Conservation (phyloP, 23 red algal genomes). For the Pyropia haitanensis region DNA sequence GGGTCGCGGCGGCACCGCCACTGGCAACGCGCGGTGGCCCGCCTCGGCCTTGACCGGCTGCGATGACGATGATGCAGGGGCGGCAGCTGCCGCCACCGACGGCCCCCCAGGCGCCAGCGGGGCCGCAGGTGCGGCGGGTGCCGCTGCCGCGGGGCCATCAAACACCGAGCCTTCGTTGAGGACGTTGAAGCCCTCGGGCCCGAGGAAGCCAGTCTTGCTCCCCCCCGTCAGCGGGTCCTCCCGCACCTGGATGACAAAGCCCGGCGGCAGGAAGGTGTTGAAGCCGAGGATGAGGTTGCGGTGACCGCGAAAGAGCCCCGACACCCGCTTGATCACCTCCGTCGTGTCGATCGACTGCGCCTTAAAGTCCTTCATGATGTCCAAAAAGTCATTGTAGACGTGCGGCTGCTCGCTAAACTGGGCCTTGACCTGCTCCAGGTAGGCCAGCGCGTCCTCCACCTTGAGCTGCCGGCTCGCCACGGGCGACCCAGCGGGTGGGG, state of each 20-base stretch:
- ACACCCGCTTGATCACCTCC: slow-evolving; percentile 82
- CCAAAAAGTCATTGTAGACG: slow-evolving; percentile 94
- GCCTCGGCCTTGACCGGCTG: not conserved
- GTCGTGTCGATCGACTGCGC: slow-evolving; percentile 89
- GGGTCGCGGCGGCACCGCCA: slow-evolving; percentile 12
- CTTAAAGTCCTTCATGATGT: slow-evolving; percentile 99
- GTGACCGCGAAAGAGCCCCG: slow-evolving; percentile 84
- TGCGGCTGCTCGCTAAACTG: slow-evolving; percentile 71
- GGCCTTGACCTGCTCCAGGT: slow-evolving; percentile 95
- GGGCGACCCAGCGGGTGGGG: no score
- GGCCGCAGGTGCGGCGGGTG: not conserved
- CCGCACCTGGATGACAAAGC: slow-evolving; percentile 82
- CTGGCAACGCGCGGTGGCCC: slow-evolving; percentile 1
- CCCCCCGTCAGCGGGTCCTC: slow-evolving; percentile 50
- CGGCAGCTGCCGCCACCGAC: slow-evolving; percentile 3
- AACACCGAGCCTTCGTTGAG: not conserved
- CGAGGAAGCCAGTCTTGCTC: slow-evolving; percentile 34
- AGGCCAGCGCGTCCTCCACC: slow-evolving; percentile 97
- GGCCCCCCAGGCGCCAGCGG: not conserved
- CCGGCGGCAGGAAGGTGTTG: slow-evolving; percentile 96
- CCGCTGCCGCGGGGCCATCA: not conserved
- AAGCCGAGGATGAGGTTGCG: slow-evolving; percentile 91
- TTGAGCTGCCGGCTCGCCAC: slow-evolving; percentile 45
- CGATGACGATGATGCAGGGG: slow-evolving; percentile 19
- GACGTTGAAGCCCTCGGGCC: slow-evolving; percentile 49